Base-by-base conservation (phyloP, 805 yeast species). In the Babjeviella inositovora region DNA sequence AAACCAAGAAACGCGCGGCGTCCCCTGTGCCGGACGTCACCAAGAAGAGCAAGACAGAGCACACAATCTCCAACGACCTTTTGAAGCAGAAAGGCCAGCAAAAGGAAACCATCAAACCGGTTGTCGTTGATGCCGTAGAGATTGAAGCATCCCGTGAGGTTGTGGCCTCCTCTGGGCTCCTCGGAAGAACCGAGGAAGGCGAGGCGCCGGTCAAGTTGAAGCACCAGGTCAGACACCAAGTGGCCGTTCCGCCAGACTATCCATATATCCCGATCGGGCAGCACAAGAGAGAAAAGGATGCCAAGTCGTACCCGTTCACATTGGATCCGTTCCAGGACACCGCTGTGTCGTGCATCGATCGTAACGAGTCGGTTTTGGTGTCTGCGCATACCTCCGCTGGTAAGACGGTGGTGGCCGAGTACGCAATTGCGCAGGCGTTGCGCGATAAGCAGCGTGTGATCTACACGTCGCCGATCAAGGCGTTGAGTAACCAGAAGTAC, bases 361-460 rank as follows among this genome's bases (percentile, higher is more conserved):
- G 97, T 42, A 68, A 72, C 35, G 97, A 87, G 50, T 76, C 93
- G 2, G 99, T 90, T 13, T 59, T 90, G 35, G 98, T 90, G 5
- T 84, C 96, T 16, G 99, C 99, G 7, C 97, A 84, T 40, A 85
- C 96, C 0, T 84, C 95, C 23, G 96, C 96, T 7, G 96, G 96
- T 54, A 85, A 85, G 43, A 85, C 96, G 0, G 96, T 85, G 22
- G 96, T 85, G 19, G 96, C 96, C 1, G 96, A 85, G 45, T 85
- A 85, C 39, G 95, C 96, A 14, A 85, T 85, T 47, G 96, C 96
- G 1, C 95, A 82, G 48, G 77, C 93, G n/a, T 53, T 85, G 30
- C 57, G 90, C 32, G 82, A 76, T 24, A 84, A 84, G 40, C 95
- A 85, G 48, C 67, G 96, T 45, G 96, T 85, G 25, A 85, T 85